A percentile compares a stretch with the other conserved stretches of the same genome.
These are phyloP conservation scores for Cornus kousa DNA, from an alignment of 148 eudicot species.

Conservation along the genomic window DNA sequence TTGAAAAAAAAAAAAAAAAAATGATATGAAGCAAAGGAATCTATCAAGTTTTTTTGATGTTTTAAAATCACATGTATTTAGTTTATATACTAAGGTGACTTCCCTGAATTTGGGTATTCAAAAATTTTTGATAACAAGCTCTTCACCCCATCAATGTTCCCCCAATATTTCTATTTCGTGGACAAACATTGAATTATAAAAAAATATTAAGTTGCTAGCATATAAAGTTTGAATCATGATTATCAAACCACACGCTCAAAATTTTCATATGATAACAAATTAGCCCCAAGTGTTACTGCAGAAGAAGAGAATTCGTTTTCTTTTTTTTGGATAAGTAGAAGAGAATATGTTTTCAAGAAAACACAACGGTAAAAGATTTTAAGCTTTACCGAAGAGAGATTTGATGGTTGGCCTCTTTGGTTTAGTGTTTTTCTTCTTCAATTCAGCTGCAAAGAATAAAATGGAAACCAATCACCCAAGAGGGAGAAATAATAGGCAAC, in stretches of 20 bases:
- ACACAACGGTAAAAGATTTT: neutral
- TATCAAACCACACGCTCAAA: neutral
- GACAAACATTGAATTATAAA: no score
- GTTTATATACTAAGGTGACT: no score
- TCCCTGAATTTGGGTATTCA: no score
- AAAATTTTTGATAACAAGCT: no score
- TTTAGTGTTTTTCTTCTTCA: conserved; percentile 85
- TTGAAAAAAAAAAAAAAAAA: no score
- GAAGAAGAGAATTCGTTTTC: neutral
- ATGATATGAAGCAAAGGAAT: no score
- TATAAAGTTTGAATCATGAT: neutral
- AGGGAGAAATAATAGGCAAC: neutral
- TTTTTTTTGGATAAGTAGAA: neutral
- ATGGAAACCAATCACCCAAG: neutral
- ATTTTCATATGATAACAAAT: neutral
- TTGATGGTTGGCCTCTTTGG: conserved; percentile 90
- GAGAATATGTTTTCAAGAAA: neutral
- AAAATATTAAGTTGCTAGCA: neutral
- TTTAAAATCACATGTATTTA: neutral
- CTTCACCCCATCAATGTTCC: no score
- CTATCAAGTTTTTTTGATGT: no score
- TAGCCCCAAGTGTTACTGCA: neutral
- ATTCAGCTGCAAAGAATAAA: conserved; percentile 64
- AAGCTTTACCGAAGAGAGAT: conserved; percentile 79
- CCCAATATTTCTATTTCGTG: no score